A percentile compares a stretch with the other conserved stretches of the same genome.
Conservation (phyloP, 805 yeast genomes). For the Yarrowia sp. region DNA sequence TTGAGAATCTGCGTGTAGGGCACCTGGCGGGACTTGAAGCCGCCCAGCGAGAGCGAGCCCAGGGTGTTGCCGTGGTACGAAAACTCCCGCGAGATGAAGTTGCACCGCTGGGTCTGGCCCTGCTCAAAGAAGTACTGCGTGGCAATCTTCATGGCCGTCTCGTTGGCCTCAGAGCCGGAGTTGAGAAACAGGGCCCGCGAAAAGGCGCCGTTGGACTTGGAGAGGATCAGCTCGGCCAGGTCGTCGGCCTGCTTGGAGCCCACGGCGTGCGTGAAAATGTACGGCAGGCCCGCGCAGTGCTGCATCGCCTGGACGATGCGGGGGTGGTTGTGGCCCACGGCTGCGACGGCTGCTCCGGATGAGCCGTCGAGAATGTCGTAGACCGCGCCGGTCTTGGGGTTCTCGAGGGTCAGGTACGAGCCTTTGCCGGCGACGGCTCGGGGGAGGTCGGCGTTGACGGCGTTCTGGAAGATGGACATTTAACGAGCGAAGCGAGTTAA, state of each 20-base stretch:
- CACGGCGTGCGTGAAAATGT: constrained; percentile 40
- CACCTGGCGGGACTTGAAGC: constrained; percentile 47
- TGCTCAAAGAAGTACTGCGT: constrained; percentile 57
- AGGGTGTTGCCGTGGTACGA: constrained; percentile 61
- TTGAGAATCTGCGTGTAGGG: constrained; percentile 37
- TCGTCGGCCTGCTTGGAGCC: constrained; percentile 41
- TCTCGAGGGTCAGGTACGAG: constrained; percentile 39
- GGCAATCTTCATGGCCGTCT: constrained; percentile 66
- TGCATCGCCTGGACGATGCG: constrained; percentile 40
- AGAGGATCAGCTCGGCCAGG: constrained; percentile 38
- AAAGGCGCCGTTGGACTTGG: constrained; percentile 39
- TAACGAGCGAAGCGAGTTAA: not conserved
- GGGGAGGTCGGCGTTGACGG: constrained; percentile 27
- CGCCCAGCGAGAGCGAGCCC: constrained; percentile 53
- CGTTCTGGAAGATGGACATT: constrained; percentile 38
- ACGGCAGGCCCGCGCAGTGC: constrained; percentile 37
- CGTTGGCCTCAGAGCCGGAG: constrained; percentile 71
- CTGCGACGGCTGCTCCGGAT: constrained; percentile 40
- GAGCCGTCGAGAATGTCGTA: constrained; percentile 40
- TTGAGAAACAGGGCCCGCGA: constrained; percentile 35
- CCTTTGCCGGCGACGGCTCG: constrained; percentile 41
- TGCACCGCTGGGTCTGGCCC: constrained; percentile 53
- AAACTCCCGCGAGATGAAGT: constrained; percentile 55
- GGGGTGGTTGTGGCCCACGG: constrained; percentile 40
- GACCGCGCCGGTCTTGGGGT: constrained; percentile 40